Conservation (phyloP, 805 yeast species). For the Candida oleophila region DNA sequence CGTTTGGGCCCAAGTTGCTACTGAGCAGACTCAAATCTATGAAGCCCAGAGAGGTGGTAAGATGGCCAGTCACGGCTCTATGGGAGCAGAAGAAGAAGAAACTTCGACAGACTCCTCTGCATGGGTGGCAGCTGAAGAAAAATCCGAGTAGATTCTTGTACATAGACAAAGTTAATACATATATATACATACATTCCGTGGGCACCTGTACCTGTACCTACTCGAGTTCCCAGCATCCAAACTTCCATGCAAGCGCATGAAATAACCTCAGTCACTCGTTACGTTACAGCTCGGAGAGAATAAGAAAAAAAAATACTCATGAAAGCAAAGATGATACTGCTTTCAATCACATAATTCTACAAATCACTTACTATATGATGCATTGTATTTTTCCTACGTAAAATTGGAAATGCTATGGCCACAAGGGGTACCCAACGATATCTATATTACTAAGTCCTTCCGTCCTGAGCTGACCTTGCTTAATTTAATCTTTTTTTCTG, state of each 20-base stretch:
- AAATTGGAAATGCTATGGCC: background rate
- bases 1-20: slow-evolving; percentile 72
- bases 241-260: no score
- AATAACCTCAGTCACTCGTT: no score
- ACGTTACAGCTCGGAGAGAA: no score
- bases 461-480: no score
- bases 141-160: slow-evolving; percentile 1
- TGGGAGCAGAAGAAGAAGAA: slow-evolving; percentile 17
- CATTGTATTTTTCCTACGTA: background rate
- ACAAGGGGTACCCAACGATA: background rate
- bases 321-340: background rate
- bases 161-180: slow-evolving; percentile 1
- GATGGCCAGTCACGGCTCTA: slow-evolving; percentile 16
- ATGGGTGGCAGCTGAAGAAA: slow-evolving; percentile 6
- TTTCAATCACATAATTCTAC: no score
- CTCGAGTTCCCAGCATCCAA: no score
- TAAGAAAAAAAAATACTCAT: background rate
- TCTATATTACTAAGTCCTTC: background rate
- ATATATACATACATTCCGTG: no score
- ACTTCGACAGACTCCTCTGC: slow-evolving; percentile 7
- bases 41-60: slow-evolving; percentile 43
- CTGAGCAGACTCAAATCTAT: slow-evolving; percentile 55
- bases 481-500: background rate
- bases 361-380: no score
- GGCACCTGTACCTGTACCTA: no score